These are phyloP conservation scores for Colletotrichum brevisporum DNA, from an alignment of 2,329 filamentous ascomycete species.

Conservation along the genomic window DNA sequence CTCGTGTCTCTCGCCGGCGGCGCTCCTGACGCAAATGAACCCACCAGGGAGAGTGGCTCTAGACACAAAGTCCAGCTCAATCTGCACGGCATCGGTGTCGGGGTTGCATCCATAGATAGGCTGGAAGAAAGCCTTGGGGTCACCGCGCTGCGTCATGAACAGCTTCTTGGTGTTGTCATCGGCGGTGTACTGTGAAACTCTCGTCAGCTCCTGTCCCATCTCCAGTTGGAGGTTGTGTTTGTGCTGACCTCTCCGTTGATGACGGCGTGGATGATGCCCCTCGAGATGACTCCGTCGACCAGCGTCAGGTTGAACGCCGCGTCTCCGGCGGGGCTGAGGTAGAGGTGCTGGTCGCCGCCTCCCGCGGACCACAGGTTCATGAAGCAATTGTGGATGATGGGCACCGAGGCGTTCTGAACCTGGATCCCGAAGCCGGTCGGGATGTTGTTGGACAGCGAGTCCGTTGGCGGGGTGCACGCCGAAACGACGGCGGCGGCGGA, in stretches of 20 bases:
- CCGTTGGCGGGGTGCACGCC: conserved; percentile 50
- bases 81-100: conserved; percentile 56
- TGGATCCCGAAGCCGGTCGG: conserved; percentile 52
- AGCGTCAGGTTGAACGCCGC: conserved; percentile 54
- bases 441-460: conserved; percentile 50
- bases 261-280: conserved; percentile 52
- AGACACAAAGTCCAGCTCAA: conserved; percentile 52
- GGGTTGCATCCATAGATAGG: conserved; percentile 58
- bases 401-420: conserved; percentile 54
- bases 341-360: conserved; percentile 57
- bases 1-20: conserved; percentile 55
- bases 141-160: conserved; percentile 61
- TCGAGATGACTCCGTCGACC: conserved; percentile 52
- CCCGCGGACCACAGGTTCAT: conserved; percentile 54
- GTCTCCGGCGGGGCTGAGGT: conserved; percentile 54
- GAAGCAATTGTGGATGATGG: conserved; percentile 53
- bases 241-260: conserved; percentile 59
- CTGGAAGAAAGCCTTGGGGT: conserved; percentile 57
- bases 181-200: conserved; percentile 51
- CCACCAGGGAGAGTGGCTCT: conserved; percentile 51
- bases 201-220: neutral
- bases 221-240: too few relatives aligned
- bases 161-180: conserved; percentile 63
- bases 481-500: conserved; percentile 44
- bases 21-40: conserved; percentile 55